Conservation (phyloP, 305 asterid species). For the Plantago lanceolata region DNA sequence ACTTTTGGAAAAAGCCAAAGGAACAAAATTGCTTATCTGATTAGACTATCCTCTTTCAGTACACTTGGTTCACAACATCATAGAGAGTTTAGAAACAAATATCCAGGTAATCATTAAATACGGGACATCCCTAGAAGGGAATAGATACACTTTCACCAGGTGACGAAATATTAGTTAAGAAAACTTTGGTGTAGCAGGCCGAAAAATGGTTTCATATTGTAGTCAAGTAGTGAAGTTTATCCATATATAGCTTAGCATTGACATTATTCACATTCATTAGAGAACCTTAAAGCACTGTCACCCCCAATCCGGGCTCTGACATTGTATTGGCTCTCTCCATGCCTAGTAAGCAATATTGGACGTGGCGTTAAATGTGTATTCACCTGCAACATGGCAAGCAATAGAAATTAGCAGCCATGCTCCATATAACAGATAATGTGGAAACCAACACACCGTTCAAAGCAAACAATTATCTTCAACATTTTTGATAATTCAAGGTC, state of each 20-base stretch:
- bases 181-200: neutral
- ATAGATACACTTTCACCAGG: neutral
- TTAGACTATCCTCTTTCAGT: neutral
- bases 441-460: neutral
- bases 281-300: conserved; percentile 83
- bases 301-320: conserved; percentile 99
- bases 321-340: conserved; percentile 92
- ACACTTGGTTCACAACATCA: neutral
- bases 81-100: neutral
- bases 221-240: neutral
- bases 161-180: neutral
- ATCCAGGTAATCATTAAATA: neutral
- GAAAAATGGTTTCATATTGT: conserved; percentile 13
- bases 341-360: conserved; percentile 95
- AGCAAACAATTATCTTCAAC: neutral
- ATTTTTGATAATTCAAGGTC: neutral
- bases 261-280: conserved; percentile 1
- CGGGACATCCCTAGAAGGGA: neutral
- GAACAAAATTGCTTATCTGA: conserved; percentile 12
- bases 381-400: conserved; percentile 50
- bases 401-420: conserved; percentile 19
- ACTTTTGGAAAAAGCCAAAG: conserved; percentile 1
- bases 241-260: neutral
- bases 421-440: conserved; percentile 7
- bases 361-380: conserved; percentile 98